Percentiles rank a stretch among this genome's conserved stretches.
Evolutionary conservation across 1,139 yeast genomes (phyloP).

Genomic region (Pichia terricola): DNA sequence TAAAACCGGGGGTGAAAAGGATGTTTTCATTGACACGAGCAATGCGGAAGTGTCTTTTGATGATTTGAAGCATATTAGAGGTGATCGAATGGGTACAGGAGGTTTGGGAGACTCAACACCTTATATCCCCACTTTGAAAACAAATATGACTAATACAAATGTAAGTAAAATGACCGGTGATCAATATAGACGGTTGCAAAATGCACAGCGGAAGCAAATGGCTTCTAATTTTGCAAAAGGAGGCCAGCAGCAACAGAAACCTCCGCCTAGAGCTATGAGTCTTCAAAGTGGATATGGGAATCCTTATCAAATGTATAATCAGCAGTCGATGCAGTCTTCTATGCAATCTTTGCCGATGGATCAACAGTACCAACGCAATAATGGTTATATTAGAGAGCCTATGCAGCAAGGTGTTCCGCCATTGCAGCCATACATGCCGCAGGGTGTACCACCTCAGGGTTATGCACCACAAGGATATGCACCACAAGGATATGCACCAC

Average conservation of each 20-base stretch:
- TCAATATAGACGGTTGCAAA: constrained; percentile 61
- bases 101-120: constrained; percentile 50
- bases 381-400: too few relatives aligned
- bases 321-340: too few relatives aligned
- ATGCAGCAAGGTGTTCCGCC: too few relatives aligned
- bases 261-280: constrained; percentile 50
- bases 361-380: too few relatives aligned
- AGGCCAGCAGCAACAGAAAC: constrained; percentile 2
- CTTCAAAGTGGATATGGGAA: constrained; percentile 28
- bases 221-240: constrained; percentile 17
- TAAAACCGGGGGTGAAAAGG: constrained; percentile 4
- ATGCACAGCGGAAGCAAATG: constrained; percentile 55
- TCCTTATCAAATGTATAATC: neutral
- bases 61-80: constrained; percentile 54
- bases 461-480: too few relatives aligned
- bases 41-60: constrained; percentile 45
- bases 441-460: too few relatives aligned
- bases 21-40: constrained; percentile 23
- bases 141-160: constrained; percentile 20
- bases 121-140: constrained; percentile 54
- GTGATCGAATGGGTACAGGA: constrained; percentile 47
- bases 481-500: too few relatives aligned
- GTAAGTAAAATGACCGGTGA: constrained; percentile 30
- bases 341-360: too few relatives aligned
- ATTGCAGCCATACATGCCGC: too few relatives aligned